These are phyloP conservation scores for Cyamopsis tetragonoloba DNA, from an alignment of 306 rosid genomes.

Conservation along the genomic window DNA sequence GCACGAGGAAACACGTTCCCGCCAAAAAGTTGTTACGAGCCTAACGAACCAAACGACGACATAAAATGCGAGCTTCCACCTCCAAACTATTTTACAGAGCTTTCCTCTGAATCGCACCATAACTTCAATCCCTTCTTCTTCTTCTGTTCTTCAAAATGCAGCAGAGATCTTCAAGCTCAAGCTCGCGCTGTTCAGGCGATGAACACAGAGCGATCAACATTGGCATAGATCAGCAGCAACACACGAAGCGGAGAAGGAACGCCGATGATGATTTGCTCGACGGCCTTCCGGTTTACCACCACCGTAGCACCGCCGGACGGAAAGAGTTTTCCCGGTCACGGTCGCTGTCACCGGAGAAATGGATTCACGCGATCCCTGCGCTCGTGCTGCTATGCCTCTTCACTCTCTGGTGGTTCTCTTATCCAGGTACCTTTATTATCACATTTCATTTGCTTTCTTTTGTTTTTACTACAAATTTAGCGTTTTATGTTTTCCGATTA, in stretches of 20 bases:
- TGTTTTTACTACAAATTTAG: neutral
- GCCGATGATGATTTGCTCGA: conserved; percentile 11
- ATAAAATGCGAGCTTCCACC: neutral
- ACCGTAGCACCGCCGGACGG: conserved; percentile 17
- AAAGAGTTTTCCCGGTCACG: conserved; percentile 25
- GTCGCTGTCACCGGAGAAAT: conserved; percentile 16
- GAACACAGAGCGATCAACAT: conserved; percentile 24
- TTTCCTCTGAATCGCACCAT: neutral
- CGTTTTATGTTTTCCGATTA: neutral
- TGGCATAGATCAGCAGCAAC: conserved; percentile 21
- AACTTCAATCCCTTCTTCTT: neutral
- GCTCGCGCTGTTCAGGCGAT: conserved; percentile 28
- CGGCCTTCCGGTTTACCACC: conserved; percentile 38
- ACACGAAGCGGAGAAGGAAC: conserved; percentile 33
- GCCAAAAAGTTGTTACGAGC: conserved; percentile 31
- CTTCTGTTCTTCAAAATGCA: conserved; percentile 31
- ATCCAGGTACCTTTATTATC: conserved; percentile 57
- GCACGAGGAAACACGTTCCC: conserved; percentile 25
- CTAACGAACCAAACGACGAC: conserved; percentile 21
- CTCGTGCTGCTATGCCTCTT: conserved; percentile 45
- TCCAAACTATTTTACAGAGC: neutral
- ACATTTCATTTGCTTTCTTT: neutral
- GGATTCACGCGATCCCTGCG: conserved; percentile 42
- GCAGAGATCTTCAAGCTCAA: conserved; percentile 41
- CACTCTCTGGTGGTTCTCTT: conserved; percentile 64